These are phyloP conservation scores for Aspergillus hancockii DNA, from an alignment of 495 filamentous ascomycete genomes.

Conservation along the genomic window DNA sequence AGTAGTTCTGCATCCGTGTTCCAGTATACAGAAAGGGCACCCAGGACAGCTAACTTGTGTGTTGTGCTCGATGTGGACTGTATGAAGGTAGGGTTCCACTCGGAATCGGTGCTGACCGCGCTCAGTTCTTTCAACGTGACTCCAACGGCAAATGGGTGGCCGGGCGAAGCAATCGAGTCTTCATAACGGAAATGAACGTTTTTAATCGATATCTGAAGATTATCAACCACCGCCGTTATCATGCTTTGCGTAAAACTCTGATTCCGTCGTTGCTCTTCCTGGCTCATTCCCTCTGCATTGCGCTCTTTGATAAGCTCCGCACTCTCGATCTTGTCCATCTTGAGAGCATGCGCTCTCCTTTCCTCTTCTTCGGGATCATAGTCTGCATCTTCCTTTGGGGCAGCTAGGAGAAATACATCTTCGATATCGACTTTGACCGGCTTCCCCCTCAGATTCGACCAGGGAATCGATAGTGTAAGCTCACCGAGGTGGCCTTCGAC, in stretches of 20 bases:
- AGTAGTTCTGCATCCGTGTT: constrained; percentile 87
- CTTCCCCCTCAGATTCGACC: constrained; percentile 92
- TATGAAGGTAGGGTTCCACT: constrained; percentile 94
- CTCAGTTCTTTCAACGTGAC: constrained; percentile 92
- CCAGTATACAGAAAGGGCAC: constrained; percentile 92
- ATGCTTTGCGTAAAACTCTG: constrained; percentile 96
- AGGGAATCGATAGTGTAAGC: constrained; percentile 89
- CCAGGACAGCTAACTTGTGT: constrained; percentile 88
- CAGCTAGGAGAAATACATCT: constrained; percentile 92
- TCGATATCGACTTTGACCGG: constrained; percentile 94
- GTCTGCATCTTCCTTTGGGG: constrained; percentile 88
- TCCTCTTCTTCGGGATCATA: constrained; percentile 93
- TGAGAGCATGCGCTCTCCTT: constrained; percentile 75
- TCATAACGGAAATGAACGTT: constrained; percentile 98
- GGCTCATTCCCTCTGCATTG: constrained; percentile 87
- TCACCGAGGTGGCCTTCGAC: constrained; percentile 91
- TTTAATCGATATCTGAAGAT: constrained; percentile 94
- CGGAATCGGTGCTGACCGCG: constrained; percentile 88
- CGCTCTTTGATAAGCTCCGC: constrained; percentile 91
- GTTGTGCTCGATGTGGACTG: constrained; percentile 78
- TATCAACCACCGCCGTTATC: constrained; percentile 94
- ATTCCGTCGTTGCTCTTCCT: constrained; percentile 91
- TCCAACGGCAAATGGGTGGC: constrained; percentile 91
- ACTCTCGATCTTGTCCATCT: constrained; percentile 96
- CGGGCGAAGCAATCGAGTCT: constrained; percentile 91